Base-by-base conservation (phyloP, 208 protist species). In the Lotmaria passim region DNA sequence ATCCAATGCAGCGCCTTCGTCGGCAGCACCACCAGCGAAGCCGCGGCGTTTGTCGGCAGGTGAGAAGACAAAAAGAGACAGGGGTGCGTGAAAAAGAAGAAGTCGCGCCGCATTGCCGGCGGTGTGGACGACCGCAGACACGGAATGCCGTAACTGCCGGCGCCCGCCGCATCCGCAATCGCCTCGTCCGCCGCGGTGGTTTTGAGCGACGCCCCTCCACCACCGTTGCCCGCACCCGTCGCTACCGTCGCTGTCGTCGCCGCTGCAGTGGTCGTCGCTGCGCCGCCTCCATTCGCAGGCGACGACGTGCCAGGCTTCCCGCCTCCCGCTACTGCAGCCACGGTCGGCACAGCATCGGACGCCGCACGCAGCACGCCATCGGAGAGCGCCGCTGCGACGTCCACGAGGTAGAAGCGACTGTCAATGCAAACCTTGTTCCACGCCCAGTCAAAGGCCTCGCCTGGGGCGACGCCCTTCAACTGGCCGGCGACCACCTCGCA, bases 51-150 rank as follows among this genome's bases (percentile, higher is more conserved):
- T 14, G 47, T 36, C 0, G 91, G 83, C 38, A 92, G 69, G 75
- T 96, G 91, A 24, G 86, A 86, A 48, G 31, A 59, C n/a, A 81
- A 73, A 71, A 96, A 93, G 11, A 67, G 28, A 3, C 60, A 47
- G 15, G 91, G 91, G 51, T 85, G 68, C 17, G 83, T 82, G 52
- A 78, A 86, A 64, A 93, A 93, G 70, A 92, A 96, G 60, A 94
- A 96, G 60, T 87, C 79, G 26, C 71, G 71, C 7, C 71, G 71
- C 57, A 77, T 2, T 39, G 79, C 76, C 8, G 83, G 58, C 0
- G 56, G 51, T 0, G 57, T 60, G 5, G 44, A 23, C 15, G 64
- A 48, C 8, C 51, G 69, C 66, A 59, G 23, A 51, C 31, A 63
- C 7, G 41, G 67, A 10, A 26, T 50, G 30, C 21, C 60, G 50